Conservation (phyloP, 495 filamentous ascomycete genomes). For the Neurospora discreta region DNA sequence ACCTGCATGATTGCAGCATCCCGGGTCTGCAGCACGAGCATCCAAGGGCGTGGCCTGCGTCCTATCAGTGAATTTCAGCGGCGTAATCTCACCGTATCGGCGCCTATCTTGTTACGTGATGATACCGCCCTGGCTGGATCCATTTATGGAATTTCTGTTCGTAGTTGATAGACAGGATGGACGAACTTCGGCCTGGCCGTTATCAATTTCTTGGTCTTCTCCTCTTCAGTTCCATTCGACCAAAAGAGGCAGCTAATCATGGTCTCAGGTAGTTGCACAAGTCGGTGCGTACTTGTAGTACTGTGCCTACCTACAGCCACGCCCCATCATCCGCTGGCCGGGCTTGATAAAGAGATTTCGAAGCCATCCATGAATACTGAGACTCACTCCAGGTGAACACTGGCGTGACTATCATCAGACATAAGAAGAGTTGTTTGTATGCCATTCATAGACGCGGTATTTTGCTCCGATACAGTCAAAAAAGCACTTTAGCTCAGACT, state of each 20-base stretch:
- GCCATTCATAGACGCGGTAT: background rate
- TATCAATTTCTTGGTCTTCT: background rate
- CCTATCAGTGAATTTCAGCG: background rate
- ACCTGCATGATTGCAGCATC: background rate
- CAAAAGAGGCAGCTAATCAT: background rate
- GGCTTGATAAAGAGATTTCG: background rate
- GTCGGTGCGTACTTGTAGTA: background rate
- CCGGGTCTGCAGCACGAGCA: background rate
- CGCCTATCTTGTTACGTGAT: background rate
- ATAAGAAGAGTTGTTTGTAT: background rate
- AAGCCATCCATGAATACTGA: background rate
- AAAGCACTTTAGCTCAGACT: background rate
- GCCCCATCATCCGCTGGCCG: background rate
- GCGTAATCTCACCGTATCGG: background rate
- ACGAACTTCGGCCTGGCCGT: background rate
- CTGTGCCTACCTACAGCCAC: background rate
- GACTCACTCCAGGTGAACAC: background rate
- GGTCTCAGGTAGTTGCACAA: background rate
- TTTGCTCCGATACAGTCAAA: background rate
- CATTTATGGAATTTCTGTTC: background rate
- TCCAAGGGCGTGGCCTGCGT: background rate
- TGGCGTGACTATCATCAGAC: background rate
- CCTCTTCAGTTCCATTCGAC: background rate
- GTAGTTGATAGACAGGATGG: background rate
- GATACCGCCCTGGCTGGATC: background rate